Evolutionary conservation across 2,329 filamentous ascomycete genomes (phyloP), one percentile per base, ranked within the genome.

Genomic region (Ophiocordyceps camponoti-floridani): DNA sequence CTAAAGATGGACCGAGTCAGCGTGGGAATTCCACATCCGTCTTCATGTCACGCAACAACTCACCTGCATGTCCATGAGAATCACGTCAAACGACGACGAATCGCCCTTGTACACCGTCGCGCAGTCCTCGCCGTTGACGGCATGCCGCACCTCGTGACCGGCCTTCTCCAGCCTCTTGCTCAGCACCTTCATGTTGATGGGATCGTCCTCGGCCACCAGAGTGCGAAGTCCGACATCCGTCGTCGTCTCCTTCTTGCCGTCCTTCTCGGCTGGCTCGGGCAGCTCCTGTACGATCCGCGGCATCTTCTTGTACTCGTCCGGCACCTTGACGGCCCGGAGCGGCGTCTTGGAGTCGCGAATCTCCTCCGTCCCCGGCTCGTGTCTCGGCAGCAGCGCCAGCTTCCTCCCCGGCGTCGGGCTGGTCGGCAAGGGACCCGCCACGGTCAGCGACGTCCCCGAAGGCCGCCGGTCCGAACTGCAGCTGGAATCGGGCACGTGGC

Each of bases 41-140:
- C 28, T 31, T 31, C 28, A 31, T 31, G 28, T 7, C 28, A 7
- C 28, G 13, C 27, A 6, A 35, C 31, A 7, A 38, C 75, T 61
- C 57, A 87, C 85, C 70, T 94, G 85, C 73, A 94, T 86, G 56
- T 94, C 87, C 87, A 94, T 94, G 49, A 94, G 68, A 42, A 94
- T 69, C 5, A 86, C 79, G 57, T 94, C 85, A 54, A 84, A 91
- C 19, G 64, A 62, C 26, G 59, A 59, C 0, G 78, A 67, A 43
- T 69, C 71, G 41, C 84, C 80, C 43, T 69, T 71, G 58, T 84
- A 88, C 4, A 76, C 69, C 43, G 70, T 68, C 6, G 84, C 80
- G 54, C 87, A 94, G 54, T 93, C 85, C 55, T 91, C 82, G 8
- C 87, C 87, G 49, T 94, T 94, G 35, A 82, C 70, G 0, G 84